Conservation (phyloP, 2,329 filamentous ascomycete species). For the Arthrobotrys sinensis region DNA sequence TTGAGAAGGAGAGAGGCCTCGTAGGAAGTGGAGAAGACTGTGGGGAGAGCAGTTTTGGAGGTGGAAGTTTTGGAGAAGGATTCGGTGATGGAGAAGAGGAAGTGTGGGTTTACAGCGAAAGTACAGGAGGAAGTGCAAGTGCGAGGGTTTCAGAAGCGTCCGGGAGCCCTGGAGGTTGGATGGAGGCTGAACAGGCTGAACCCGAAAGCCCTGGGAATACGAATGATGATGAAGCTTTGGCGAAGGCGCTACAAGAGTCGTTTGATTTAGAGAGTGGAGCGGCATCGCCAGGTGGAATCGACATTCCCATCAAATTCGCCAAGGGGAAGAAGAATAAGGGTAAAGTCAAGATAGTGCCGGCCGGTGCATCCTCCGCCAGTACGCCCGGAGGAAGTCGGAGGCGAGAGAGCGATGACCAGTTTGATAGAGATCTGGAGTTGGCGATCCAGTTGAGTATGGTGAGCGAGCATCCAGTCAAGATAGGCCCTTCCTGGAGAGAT, state of each 20-base stretch:
- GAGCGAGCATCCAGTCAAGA: slow-evolving; percentile 67
- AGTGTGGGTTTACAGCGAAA: slow-evolving; percentile 51
- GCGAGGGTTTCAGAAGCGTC: slow-evolving; percentile 21
- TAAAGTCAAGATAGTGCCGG: slow-evolving; percentile 65
- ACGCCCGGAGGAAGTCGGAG: not conserved
- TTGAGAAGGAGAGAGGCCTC: slow-evolving; percentile 71
- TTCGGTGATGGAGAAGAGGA: slow-evolving; percentile 38
- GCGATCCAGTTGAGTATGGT: slow-evolving; percentile 75
- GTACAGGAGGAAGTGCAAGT: slow-evolving; percentile 21
- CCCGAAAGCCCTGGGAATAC: slow-evolving; percentile 5
- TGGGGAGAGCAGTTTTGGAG: slow-evolving; percentile 65
- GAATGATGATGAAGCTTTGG: slow-evolving; percentile 50
- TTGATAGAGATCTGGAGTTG: slow-evolving; percentile 75
- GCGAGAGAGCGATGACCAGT: slow-evolving; percentile 64
- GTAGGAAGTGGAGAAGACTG: slow-evolving; percentile 67
- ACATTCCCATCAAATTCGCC: slow-evolving; percentile 71
- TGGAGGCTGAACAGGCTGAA: not conserved
- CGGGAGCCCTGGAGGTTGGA: slow-evolving; percentile 17
- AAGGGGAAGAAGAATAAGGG: slow-evolving; percentile 69
- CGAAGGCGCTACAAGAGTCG: slow-evolving; percentile 51
- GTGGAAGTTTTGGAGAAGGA: slow-evolving; percentile 43
- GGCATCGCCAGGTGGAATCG: slow-evolving; percentile 70
- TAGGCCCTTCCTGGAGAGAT: slow-evolving; percentile 27
- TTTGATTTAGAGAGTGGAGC: slow-evolving; percentile 68
- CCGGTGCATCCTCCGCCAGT: slow-evolving; percentile 8